Evolutionary conservation across 2,329 filamentous ascomycete genomes (phyloP).

Genomic region (Sporothrix curviconia): DNA sequence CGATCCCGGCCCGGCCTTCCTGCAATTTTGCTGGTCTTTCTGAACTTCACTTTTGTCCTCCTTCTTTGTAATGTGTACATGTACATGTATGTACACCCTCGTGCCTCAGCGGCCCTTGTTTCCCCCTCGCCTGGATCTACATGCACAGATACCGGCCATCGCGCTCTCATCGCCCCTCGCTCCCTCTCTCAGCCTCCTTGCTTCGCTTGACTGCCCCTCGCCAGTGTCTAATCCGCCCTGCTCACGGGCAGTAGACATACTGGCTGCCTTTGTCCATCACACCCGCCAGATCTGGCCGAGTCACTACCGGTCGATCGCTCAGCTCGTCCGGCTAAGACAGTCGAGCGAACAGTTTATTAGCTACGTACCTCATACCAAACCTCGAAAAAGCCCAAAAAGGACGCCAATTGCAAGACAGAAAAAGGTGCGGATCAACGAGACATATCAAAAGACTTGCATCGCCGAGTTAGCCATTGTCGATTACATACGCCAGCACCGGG

Average conservation of each 20-base stretch:
- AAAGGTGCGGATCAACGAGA: not conserved
- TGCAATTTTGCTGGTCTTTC: not conserved
- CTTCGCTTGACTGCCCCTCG: not conserved
- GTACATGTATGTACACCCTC: too few species aligned
- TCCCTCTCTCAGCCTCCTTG: not conserved
- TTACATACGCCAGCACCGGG: not conserved
- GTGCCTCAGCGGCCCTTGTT: too few species aligned
- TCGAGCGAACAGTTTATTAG: not conserved
- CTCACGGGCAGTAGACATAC: not conserved
- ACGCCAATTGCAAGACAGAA: not conserved
- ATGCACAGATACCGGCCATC: too few species aligned
- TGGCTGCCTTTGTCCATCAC: too few species aligned
- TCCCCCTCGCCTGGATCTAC: too few species aligned
- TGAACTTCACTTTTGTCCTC: not conserved
- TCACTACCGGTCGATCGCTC: not conserved
- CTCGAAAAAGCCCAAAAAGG: not conserved
- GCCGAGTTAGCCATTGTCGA: too few species aligned
- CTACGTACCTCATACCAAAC: not conserved
- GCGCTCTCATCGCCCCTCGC: too few species aligned
- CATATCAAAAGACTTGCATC: not conserved
- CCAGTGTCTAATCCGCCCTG: not conserved
- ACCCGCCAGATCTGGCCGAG: not conserved
- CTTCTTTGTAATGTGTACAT: not conserved
- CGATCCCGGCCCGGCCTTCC: not conserved
- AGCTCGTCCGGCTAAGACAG: not conserved